Conservation (phyloP, 208 protist genomes). For the Crithidia acanthocephali region DNA sequence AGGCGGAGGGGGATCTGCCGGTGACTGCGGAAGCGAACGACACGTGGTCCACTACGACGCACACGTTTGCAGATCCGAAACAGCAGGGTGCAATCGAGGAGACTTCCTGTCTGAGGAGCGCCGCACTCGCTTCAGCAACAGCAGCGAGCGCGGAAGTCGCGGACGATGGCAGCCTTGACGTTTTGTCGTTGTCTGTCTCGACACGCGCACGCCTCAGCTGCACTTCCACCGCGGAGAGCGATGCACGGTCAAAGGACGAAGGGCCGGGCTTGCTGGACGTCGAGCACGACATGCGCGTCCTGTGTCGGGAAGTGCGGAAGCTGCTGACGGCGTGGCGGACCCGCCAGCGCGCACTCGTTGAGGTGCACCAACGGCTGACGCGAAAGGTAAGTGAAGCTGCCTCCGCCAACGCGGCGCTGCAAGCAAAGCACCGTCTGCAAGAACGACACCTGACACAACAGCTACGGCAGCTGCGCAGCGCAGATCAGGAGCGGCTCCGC, state of each 20-base stretch:
- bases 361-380: background rate
- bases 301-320: background rate
- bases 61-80: too few species aligned
- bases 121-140: too few species aligned
- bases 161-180: background rate
- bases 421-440: conserved; percentile 8
- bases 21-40: too few species aligned
- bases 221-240: too few species aligned
- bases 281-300: background rate
- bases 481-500: conserved; percentile 14
- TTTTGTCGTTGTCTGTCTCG: background rate
- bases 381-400: background rate
- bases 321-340: conserved; percentile 27
- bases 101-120: too few species aligned
- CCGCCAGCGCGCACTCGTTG: conserved; percentile 12
- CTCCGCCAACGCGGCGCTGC: background rate
- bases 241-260: too few species aligned
- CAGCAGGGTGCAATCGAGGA: too few species aligned
- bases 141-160: too few species aligned
- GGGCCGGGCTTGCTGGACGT: background rate
- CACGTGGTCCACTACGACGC: too few species aligned
- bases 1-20: too few species aligned
- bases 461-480: conserved; percentile 6
- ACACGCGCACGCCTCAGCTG: background rate
- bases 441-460: conserved; percentile 15